Evolutionary conservation across 73 alveolate genomes (phyloP).

Genomic region (Paramecium tetraurelia): DNA sequence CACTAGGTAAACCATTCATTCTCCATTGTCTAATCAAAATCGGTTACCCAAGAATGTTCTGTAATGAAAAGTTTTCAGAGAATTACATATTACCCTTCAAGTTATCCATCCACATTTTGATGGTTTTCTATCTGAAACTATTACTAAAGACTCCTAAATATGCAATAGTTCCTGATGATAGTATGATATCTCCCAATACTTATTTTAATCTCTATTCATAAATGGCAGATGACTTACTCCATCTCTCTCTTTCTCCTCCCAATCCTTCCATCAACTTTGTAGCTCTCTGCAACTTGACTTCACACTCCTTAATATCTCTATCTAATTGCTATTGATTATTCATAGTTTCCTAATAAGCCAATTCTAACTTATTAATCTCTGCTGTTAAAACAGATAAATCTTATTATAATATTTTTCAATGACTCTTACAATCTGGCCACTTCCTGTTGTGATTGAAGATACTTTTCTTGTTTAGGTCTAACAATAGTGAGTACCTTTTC

Average conservation of each 20-base stretch:
- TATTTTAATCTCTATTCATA: conserved; percentile 75
- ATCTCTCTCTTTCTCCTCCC: conserved; percentile 95
- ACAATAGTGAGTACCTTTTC: conserved; percentile 73
- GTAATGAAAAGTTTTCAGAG: conserved; percentile 76
- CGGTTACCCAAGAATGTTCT: conserved; percentile 87
- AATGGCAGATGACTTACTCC: conserved; percentile 77
- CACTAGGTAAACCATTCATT: conserved; percentile 97
- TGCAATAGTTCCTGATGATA: conserved; percentile 93
- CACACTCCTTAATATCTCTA: conserved; percentile 73
- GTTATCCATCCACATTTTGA: conserved; percentile 83
- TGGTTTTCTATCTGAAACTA: conserved; percentile 79
- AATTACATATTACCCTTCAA: conserved; percentile 67
- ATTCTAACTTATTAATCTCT: conserved; percentile 69
- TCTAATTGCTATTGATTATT: conserved; percentile 49
- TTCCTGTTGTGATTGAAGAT: conserved; percentile 76
- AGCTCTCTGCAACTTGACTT: conserved; percentile 89
- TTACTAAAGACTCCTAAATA: conserved; percentile 95
- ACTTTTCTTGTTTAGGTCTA: conserved; percentile 71
- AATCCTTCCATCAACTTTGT: conserved; percentile 86
- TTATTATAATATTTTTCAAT: conserved; percentile 75
- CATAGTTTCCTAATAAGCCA: conserved; percentile 67
- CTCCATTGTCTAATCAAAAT: conserved; percentile 93
- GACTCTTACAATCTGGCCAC: conserved; percentile 76
- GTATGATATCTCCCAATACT: conserved; percentile 91
- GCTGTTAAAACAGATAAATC: conserved; percentile 57